Conservation (phyloP, 371 early-diverging fungal species). For the Rhizopus microsporus region DNA sequence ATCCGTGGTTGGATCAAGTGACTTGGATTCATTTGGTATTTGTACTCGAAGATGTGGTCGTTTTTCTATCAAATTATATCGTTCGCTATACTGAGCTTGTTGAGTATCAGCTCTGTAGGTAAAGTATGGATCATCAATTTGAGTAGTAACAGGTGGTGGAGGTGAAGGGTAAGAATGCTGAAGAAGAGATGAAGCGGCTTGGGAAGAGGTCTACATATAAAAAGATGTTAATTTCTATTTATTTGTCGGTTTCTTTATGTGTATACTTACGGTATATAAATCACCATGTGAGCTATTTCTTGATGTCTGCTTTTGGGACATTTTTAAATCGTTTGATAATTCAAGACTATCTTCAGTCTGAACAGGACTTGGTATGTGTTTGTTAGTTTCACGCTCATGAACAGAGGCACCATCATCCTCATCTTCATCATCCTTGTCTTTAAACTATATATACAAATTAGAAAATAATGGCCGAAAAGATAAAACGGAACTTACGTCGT, state of each 20-base stretch:
- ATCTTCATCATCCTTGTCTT: slow-evolving; percentile 20
- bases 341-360: slow-evolving; percentile 8
- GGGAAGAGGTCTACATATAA: not conserved
- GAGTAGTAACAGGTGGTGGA: slow-evolving; percentile 6
- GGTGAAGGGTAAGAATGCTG: slow-evolving; percentile 14
- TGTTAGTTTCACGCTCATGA: slow-evolving; percentile 8
- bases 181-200: slow-evolving; percentile 11
- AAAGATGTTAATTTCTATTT: not conserved
- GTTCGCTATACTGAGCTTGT: not conserved
- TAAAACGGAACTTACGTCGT: slow-evolving; percentile 47
- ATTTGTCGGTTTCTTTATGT: not conserved
- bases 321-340: slow-evolving; percentile 9
- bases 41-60: slow-evolving; percentile 51
- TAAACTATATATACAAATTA: slow-evolving; percentile 16
- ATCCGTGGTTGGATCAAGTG: not conserved
- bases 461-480: not conserved
- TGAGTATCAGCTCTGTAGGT: not conserved
- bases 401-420: slow-evolving; percentile 16
- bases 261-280: slow-evolving; percentile 1
- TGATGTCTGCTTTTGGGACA: slow-evolving; percentile 11
- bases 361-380: slow-evolving; percentile 12
- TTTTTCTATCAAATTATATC: slow-evolving; percentile 21
- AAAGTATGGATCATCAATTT: not conserved
- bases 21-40: slow-evolving; percentile 31
- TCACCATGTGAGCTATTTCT: not conserved